Conservation (phyloP, 208 protist genomes). For the Leishmania major region DNA sequence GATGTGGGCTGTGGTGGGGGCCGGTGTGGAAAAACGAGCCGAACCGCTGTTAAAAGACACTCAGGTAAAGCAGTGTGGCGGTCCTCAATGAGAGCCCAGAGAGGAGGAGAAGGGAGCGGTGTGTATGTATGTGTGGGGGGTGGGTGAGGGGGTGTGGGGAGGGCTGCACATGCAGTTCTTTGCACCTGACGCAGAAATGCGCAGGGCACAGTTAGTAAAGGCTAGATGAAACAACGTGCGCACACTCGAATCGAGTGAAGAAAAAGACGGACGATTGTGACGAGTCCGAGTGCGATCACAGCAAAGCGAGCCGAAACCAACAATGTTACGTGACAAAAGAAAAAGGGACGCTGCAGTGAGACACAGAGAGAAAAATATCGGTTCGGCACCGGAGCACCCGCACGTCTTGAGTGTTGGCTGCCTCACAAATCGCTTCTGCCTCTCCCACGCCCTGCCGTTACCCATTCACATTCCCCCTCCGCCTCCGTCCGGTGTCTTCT, state of each 20-base stretch:
- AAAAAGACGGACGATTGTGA: neutral
- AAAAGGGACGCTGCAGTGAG: neutral
- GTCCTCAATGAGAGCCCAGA: neutral
- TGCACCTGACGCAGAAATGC: neutral
- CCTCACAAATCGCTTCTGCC: neutral
- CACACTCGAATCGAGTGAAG: neutral
- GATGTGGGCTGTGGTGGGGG: neutral
- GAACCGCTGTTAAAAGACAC: too few species aligned
- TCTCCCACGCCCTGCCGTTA: neutral
- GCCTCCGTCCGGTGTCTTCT: neutral
- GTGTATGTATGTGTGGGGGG: neutral
- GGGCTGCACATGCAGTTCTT: neutral
- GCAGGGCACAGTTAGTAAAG: neutral
- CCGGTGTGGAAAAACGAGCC: neutral
- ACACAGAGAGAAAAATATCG: neutral
- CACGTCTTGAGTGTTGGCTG: neutral
- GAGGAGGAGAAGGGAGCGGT: too few species aligned
- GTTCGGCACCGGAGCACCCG: neutral
- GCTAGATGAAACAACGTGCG: neutral
- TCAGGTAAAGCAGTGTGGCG: neutral
- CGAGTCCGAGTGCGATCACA: neutral
- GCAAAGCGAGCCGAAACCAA: neutral
- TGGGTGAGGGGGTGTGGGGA: neutral
- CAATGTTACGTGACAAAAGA: neutral
- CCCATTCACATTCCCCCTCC: neutral